These are phyloP conservation scores for Erysiphe neolycopersici DNA, from an alignment of 2,329 filamentous ascomycete species.

Conservation along the genomic window DNA sequence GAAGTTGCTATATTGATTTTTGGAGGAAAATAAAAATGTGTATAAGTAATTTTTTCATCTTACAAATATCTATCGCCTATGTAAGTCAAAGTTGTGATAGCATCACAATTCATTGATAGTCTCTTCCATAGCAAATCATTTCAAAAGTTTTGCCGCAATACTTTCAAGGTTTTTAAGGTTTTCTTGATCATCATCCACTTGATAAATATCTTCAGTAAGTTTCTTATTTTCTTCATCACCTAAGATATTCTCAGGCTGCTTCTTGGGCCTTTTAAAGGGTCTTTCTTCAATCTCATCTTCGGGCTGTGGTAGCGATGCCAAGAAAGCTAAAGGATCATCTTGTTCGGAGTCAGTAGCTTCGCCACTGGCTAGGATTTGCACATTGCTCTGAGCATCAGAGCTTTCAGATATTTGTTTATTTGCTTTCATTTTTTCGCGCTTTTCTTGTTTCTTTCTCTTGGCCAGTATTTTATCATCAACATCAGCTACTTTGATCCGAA, in stretches of 20 bases:
- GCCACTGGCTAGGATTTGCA: conserved; percentile 3
- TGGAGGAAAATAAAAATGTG: too few species aligned
- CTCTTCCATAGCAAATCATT: conserved; percentile 8
- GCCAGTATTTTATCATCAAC: conserved; percentile 56
- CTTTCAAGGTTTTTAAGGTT: conserved; percentile 58
- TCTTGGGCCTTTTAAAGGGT: conserved; percentile 40
- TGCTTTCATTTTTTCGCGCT: conserved; percentile 46
- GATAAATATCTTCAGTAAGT: conserved; percentile 27
- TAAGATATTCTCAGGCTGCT: conserved; percentile 26
- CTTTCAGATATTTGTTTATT: conserved; percentile 21
- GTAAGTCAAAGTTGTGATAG: too few species aligned
- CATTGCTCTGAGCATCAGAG: conserved; percentile 8
- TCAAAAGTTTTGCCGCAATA: conserved; percentile 45
- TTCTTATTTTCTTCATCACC: conserved; percentile 13
- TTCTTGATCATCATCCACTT: conserved; percentile 41
- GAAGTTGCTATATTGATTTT: too few species aligned
- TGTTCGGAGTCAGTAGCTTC: conserved; percentile 13
- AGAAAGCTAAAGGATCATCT: conserved; percentile 26
- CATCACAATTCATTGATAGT: too few species aligned
- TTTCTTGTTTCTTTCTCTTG: conserved; percentile 53
- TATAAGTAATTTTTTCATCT: too few species aligned
- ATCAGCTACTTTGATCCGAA: conserved; percentile 49
- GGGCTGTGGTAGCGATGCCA: conserved; percentile 28
- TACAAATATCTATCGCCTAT: too few species aligned
- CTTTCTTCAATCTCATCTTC: conserved; percentile 24